These are phyloP conservation scores for Linaria vulgaris DNA, from an alignment of 257 asterid genomes.

Conservation along the genomic window DNA sequence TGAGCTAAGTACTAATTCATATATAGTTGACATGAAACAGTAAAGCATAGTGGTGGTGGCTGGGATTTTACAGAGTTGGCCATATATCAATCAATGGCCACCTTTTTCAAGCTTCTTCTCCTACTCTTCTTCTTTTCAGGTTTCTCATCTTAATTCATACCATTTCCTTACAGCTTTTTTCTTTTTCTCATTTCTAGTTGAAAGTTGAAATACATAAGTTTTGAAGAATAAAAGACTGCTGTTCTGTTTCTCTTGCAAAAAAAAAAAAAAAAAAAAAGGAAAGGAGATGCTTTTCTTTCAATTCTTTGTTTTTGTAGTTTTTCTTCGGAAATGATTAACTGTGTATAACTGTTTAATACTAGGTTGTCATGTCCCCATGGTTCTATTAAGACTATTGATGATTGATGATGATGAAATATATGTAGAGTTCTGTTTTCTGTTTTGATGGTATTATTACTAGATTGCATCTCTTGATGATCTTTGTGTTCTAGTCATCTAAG, in stretches of 20 bases:
- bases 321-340: constrained; percentile 21
- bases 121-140: constrained; percentile 64
- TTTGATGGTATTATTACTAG: neutral
- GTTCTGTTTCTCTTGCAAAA: constrained; percentile 3
- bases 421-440: neutral
- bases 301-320: neutral
- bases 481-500: neutral
- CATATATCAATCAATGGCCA: constrained; percentile 52
- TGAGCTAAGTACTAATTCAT: constrained; percentile 16
- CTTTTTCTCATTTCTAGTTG: constrained; percentile 9
- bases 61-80: constrained; percentile 52
- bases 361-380: neutral
- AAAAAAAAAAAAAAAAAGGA: neutral
- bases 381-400: constrained; percentile 6
- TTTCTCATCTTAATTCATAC: constrained; percentile 24
- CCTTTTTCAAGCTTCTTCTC: constrained; percentile 52
- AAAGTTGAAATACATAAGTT: constrained; percentile 15
- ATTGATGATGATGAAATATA: neutral
- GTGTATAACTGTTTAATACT: neutral
- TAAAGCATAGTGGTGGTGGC: constrained; percentile 43
- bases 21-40: constrained; percentile 24
- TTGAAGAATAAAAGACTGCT: constrained; percentile 24
- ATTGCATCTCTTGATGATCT: neutral
- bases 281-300: neutral
- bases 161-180: constrained; percentile 9